Conservation (phyloP, 228 moss, liverwort and hornwort genomes). For the Sphagnum fallax region DNA sequence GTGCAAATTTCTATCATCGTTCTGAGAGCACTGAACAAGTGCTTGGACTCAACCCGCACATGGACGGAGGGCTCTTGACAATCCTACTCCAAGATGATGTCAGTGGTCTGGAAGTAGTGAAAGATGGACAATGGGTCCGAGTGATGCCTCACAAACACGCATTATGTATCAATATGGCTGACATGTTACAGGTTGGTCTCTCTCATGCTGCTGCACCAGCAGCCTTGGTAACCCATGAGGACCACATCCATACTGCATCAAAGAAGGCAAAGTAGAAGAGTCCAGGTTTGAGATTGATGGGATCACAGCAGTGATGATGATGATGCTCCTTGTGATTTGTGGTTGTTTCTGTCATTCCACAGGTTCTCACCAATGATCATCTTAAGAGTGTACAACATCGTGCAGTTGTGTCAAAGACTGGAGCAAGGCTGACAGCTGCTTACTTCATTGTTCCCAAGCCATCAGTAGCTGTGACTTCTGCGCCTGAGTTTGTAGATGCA, state of each 20-base stretch:
- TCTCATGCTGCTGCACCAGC: not conserved
- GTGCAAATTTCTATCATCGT: conserved; percentile 35
- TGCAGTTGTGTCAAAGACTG: conserved; percentile 17
- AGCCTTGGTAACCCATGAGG: no score
- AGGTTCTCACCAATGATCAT: conserved; percentile 36
- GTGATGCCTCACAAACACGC: conserved; percentile 19
- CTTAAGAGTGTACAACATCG: conserved; percentile 36
- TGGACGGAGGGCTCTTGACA: conserved; percentile 39
- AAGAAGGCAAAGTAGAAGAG: not conserved
- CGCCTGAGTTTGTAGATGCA: conserved; percentile 19
- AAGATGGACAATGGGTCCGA: conserved; percentile 29
- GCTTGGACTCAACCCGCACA: conserved; percentile 29
- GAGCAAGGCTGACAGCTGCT: conserved; percentile 19
- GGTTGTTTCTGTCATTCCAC: not conserved
- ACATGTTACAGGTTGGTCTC: conserved; percentile 32
- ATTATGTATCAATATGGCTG: conserved; percentile 42
- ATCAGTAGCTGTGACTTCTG: conserved; percentile 1
- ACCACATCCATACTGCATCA: not conserved
- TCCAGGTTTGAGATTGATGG: not conserved
- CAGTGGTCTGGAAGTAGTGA: conserved; percentile 39
- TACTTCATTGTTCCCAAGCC: conserved; percentile 26
- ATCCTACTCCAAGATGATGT: conserved; percentile 43
- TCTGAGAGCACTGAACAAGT: conserved; percentile 10
- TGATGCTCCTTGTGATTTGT: not conserved
- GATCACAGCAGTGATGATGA: not conserved